Conservation (phyloP, 495 filamentous ascomycete genomes). For the Penicillium tannophilum region DNA sequence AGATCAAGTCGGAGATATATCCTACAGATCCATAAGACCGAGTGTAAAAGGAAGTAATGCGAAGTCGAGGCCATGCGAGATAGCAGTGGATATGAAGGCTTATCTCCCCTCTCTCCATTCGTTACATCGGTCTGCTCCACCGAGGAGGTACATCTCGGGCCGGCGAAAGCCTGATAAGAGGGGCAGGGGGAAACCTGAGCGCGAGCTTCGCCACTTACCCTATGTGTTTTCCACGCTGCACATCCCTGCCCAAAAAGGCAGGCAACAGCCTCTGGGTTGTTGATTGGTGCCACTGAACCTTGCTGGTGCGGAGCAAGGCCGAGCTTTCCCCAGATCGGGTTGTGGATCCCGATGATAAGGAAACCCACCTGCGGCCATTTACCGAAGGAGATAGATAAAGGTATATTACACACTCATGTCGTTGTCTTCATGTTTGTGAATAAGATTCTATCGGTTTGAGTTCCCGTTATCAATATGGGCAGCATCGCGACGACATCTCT, state of each 20-base stretch:
- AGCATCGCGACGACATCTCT: constrained; percentile 27
- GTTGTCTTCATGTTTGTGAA: too few relatives aligned
- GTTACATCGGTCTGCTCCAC: neutral
- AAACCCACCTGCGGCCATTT: neutral
- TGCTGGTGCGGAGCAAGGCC: constrained; percentile 10
- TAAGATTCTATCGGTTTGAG: neutral
- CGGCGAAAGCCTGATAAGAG: neutral
- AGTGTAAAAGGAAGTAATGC: neutral
- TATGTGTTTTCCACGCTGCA: neutral
- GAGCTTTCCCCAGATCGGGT: constrained; percentile 27
- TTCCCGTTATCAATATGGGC: constrained; percentile 11
- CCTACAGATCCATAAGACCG: neutral
- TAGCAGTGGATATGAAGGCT: constrained; percentile 1
- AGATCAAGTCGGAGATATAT: constrained; percentile 1
- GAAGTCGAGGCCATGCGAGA: constrained; percentile 7
- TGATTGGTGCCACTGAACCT: neutral
- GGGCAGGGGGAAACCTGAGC: neutral
- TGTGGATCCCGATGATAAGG: constrained; percentile 26
- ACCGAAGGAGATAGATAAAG: neutral
- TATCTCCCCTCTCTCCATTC: neutral
- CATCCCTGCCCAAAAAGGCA: neutral
- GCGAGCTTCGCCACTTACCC: neutral
- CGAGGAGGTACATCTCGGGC: neutral
- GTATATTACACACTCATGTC: neutral
- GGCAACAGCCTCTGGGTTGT: neutral